Base-by-base conservation (phyloP, 2,329 filamentous ascomycete species). In the Endoconidiophora polonica region DNA sequence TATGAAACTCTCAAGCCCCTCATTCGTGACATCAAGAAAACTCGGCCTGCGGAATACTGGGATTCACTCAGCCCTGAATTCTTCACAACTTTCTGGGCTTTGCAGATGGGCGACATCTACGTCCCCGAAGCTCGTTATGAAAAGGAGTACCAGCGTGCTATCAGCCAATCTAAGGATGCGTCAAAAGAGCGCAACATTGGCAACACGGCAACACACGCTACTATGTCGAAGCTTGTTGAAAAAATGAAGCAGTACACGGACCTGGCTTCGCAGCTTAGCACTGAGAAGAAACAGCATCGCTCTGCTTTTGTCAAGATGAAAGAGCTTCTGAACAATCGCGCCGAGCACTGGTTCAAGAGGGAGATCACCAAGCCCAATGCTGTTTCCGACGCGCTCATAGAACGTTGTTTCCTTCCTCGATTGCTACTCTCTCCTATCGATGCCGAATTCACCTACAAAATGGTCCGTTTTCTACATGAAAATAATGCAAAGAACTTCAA, bases 321-420 rank as follows among this genome's bases (percentile, higher is more conserved):
- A 57, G 69, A 76, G 47, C 76, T 83, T 56, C 66, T 96, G 43
- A 76, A 76, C 48, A 80, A 80, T 55, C 84, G 90, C 58, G 87
- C 88, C 61, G 71, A 79, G 56, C 66, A 73, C 50, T 95, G 88
- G 79, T 95, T 96, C 61, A 67, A 71, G 20, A 71, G 72, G 5
- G 70, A 75, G 56, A 18, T 44, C 5, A 44, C 33, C 10, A 22
- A 48, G 2, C 73, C 74, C 3, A 72, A 75, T 7, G 72, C 78
- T 55, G 79, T 93, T 3, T 84, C 90, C 48, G 78, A 87, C 57
- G 73, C 77, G 3, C 67, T 98, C 16, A 73, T 98, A 7, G 87
- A 96, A 63, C 81, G 93, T 58, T 98, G 91, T 61, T 79, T 98
- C 56, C 65, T 96, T n/a, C 91, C 91, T 7, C 81, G 91, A 40